Evolutionary conservation across 1,139 yeast genomes (phyloP), one percentile per base, ranked within the genome.

Genomic region (Kazachstania sp.): DNA sequence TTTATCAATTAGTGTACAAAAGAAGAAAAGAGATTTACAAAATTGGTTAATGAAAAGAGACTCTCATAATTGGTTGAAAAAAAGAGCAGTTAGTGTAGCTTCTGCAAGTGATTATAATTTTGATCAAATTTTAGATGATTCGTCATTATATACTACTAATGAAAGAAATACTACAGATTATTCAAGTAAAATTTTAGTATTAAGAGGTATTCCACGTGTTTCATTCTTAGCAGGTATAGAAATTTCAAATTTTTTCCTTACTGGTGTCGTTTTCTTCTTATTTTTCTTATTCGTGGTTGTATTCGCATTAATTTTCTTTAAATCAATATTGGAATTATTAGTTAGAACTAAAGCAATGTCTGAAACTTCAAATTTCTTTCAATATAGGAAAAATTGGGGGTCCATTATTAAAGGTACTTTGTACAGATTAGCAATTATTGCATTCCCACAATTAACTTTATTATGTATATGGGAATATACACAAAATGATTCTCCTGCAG

Each of bases 171-270:
- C 73, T 4, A 58, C 59, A 19, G 58, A 63, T 19, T 64, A 66
- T 43, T 56, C 79, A 0, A 71, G 84, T 13, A 83, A 83, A 61
- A 85, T 87, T 44, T 73, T 90, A 61, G 83, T 90, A 36, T 71
- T 92, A 47, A 78, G 95, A 64, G 98, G 98, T 54, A 82, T 94
- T 54, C 88, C 87, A 67, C 81, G 98, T 68, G 96, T 90, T 9
- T 82, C 97, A 0, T 92, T 73, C 64, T 71, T 83, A 56, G 87
- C 96, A 9, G 77, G 78, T 37, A 88, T 92, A 57, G 98, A 92
- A 68, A 74, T 87, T 56, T 83, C 97, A 23, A 81, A 80, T 61
- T 67, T 94, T 51, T 94, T 90, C 66, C 72, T 90, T 70, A 92
- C 98, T 0, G 88, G 94, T 51, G 78, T 88, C 41, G 81, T 83